Evolutionary conservation across 331 rosid species (phyloP), one percentile per base, ranked within the genome.

Genomic region (Erythrophleum ivorense): DNA sequence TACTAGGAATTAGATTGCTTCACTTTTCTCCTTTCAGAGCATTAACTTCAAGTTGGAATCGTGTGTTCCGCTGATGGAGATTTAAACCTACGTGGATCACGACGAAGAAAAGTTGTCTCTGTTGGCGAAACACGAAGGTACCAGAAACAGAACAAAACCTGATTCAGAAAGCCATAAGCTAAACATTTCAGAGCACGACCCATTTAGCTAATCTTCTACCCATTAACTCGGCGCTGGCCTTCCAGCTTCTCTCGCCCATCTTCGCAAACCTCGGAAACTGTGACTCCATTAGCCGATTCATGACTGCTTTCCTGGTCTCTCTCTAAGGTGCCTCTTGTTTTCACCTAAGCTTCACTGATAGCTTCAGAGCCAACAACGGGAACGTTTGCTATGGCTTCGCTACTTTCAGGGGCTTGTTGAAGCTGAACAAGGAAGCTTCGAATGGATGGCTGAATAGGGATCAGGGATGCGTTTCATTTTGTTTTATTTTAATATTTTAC

Each of bases 131-230:
- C 9, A 58, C 10, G 4, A 79, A 81, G 67, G 75, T 69, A 19
- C 85, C 89, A 0, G 89, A 84, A 64, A 70, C 82, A 71, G 92
- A 88, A 18, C 82, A 87, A 80, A 81, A 81, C 18, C 75, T 81
- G n/a, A 67, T 88, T 50, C 99, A 92, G 83, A 91, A 83, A 82
- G 99, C 95, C 75, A 89, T 93, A 12, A 91, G 85, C 77, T 92
- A 90, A 72, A 93, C 97, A 3, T 93, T 95, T 80, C 87, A 86
- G 52, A 91, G 98, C 91, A 92, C 97, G 2, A 97, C 97, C 0
- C 91, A 92, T 81, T 82, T 95, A 78, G 99, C 98, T 67, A 95
- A 93, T 78, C 99, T 91, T 58, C 77, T 95, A 64, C 99, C 99
- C 3, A 95, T 97, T 0, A 97, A 97, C 57, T 80, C 97, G 1